Percentiles rank a stretch among this genome's conserved stretches.
Evolutionary conservation across 768 basidiomycete species (phyloP).

Genomic region (Termitomyces sp.): DNA sequence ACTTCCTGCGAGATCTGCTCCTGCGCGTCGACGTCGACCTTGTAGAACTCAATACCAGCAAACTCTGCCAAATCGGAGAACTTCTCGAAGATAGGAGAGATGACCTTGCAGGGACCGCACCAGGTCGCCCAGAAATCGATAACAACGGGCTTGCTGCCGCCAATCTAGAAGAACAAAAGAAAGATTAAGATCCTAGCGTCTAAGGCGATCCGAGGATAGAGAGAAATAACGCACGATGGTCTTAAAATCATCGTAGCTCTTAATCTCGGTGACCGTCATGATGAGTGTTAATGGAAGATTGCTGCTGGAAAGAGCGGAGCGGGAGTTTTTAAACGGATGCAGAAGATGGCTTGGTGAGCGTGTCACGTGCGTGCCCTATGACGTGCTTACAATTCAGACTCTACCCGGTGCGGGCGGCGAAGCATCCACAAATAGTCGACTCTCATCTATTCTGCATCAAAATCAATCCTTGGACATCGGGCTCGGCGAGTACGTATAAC

Average conservation of each 20-base stretch:
- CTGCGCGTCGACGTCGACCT: slow-evolving; percentile 68
- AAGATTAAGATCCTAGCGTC: neutral
- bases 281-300: neutral
- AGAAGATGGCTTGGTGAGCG: slow-evolving; percentile 12
- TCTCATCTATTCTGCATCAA: neutral
- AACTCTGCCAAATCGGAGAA: slow-evolving; percentile 32
- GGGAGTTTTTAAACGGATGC: slow-evolving; percentile 1
- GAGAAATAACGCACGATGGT: slow-evolving; percentile 35
- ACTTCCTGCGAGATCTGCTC: slow-evolving; percentile 51
- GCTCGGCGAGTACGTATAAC: neutral
- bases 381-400: slow-evolving; percentile 3
- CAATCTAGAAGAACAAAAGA: slow-evolving; percentile 31
- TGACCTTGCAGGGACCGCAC: slow-evolving; percentile 69
- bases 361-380: slow-evolving; percentile 16
- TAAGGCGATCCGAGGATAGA: neutral
- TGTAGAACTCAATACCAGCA: slow-evolving; percentile 55
- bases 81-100: slow-evolving; percentile 63
- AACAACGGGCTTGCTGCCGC: slow-evolving; percentile 40
- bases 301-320: neutral
- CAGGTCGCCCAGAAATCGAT: slow-evolving; percentile 79
- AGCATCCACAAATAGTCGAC: neutral
- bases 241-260: slow-evolving; percentile 34
- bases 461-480: neutral
- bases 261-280: slow-evolving; percentile 39
- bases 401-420: no score